Evolutionary conservation across 257 asterid genomes (phyloP).

Genomic region (Solanum pimpinellifolium): DNA sequence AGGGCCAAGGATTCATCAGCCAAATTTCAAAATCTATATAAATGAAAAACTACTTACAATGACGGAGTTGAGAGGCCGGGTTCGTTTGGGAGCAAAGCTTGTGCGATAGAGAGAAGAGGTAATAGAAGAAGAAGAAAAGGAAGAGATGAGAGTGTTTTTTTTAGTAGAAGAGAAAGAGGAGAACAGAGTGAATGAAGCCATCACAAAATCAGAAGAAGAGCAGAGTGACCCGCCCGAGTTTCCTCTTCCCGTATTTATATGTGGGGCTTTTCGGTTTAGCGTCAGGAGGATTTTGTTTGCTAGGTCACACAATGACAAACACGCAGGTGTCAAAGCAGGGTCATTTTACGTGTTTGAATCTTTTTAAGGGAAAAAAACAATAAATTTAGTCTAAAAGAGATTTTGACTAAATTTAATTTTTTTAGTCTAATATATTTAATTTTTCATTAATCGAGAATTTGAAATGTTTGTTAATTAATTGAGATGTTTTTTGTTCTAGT

Average conservation of each 20-base stretch:
- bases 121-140: slow-evolving; percentile 13
- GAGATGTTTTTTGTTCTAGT: not conserved
- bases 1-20: not conserved
- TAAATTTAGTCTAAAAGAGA: too few species aligned
- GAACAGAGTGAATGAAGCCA: slow-evolving; percentile 37
- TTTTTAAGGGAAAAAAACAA: too few species aligned
- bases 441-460: not conserved
- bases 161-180: not conserved
- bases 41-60: not conserved
- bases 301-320: not conserved
- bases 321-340: not conserved
- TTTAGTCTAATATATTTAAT: too few species aligned
- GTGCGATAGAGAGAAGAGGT: slow-evolving; percentile 3
- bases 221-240: not conserved
- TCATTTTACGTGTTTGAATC: not conserved
- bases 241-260: not conserved
- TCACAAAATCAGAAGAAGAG: not conserved
- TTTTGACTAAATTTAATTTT: not conserved
- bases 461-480: not conserved
- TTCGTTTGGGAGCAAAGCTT: slow-evolving; percentile 6
- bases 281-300: not conserved
- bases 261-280: not conserved
- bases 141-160: not conserved
- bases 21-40: not conserved
- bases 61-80: not conserved